Conservation (phyloP, 108 stramenopile species). For the Cyclotella cryptica region DNA sequence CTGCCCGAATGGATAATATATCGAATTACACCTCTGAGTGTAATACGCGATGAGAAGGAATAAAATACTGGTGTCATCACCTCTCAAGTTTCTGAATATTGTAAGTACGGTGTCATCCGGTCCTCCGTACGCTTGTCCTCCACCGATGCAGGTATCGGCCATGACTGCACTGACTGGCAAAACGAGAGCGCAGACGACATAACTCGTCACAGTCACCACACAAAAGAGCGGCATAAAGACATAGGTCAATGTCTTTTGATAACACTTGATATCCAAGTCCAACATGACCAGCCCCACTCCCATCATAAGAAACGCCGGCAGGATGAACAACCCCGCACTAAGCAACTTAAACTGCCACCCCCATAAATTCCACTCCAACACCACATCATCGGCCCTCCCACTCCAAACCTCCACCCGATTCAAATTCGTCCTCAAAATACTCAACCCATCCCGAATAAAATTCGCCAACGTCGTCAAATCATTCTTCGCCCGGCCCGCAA, state of each 20-base stretch:
- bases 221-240: slow-evolving; percentile 46
- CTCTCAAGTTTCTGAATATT: slow-evolving; percentile 37
- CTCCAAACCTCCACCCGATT: not conserved
- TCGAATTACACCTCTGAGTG: slow-evolving; percentile 36
- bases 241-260: slow-evolving; percentile 34
- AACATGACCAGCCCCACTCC: slow-evolving; percentile 51
- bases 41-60: slow-evolving; percentile 39
- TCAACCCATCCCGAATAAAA: slow-evolving; percentile 38
- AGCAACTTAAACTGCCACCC: slow-evolving; percentile 46
- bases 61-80: slow-evolving; percentile 26
- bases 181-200: slow-evolving; percentile 28
- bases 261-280: slow-evolving; percentile 40
- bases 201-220: slow-evolving; percentile 29
- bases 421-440: slow-evolving; percentile 16
- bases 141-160: slow-evolving; percentile 46
- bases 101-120: slow-evolving; percentile 50
- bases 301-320: slow-evolving; percentile 41
- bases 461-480: slow-evolving; percentile 42
- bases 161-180: slow-evolving; percentile 30
- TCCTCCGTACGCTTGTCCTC: slow-evolving; percentile 35
- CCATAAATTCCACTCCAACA: slow-evolving; percentile 29
- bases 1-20: slow-evolving; percentile 39
- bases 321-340: slow-evolving; percentile 32
- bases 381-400: slow-evolving; percentile 4
- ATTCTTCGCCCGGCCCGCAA: slow-evolving; percentile 30